These are phyloP conservation scores for Chlorella vulgaris DNA, from an alignment of 139 green algal genomes.

Conservation along the genomic window DNA sequence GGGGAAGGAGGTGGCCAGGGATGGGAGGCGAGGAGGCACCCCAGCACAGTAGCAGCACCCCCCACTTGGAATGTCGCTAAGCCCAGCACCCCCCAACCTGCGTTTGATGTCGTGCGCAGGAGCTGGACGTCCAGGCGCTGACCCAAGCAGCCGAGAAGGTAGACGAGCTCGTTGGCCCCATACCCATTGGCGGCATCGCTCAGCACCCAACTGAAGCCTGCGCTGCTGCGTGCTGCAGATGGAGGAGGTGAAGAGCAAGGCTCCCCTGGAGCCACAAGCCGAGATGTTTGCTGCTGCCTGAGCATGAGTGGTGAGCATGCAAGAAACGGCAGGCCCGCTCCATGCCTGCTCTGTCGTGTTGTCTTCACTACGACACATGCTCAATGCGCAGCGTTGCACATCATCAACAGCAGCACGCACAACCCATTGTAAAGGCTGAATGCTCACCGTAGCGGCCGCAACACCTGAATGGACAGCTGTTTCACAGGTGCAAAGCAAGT, in stretches of 20 bases:
- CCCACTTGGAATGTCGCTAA: not conserved
- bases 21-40: not conserved
- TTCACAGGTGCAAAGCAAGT: too few species aligned
- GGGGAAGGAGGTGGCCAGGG: not conserved
- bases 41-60: not conserved
- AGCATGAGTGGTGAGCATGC: too few species aligned
- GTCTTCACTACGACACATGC: too few species aligned
- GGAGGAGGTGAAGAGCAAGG: slow-evolving; percentile 9
- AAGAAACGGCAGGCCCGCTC: too few species aligned
- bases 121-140: slow-evolving; percentile 7
- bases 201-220: not conserved
- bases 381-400: too few species aligned
- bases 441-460: too few species aligned
- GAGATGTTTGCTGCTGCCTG: not conserved
- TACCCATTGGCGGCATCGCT: too few species aligned
- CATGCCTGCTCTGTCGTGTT: too few species aligned
- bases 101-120: slow-evolving; percentile 9
- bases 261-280: not conserved
- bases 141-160: slow-evolving; percentile 5
- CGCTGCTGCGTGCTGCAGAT: slow-evolving; percentile 1
- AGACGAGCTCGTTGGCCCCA: too few species aligned
- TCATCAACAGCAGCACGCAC: too few species aligned
- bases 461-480: too few species aligned
- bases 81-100: not conserved
- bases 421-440: too few species aligned